Conservation (phyloP, 2,329 filamentous ascomycete genomes). For the Camillea tinctor region DNA sequence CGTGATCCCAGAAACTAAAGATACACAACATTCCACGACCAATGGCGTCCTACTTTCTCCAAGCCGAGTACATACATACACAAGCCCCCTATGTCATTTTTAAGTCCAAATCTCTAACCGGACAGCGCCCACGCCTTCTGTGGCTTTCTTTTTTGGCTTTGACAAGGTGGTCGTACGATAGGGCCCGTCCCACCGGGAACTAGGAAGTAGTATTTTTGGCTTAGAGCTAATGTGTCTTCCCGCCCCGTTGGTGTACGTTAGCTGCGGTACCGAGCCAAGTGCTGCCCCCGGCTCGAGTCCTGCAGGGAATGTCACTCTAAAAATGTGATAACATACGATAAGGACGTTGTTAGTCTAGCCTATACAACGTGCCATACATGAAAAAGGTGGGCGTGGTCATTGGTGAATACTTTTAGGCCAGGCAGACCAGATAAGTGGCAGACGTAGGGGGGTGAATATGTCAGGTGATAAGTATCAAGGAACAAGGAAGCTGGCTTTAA, state of each 20-base stretch:
- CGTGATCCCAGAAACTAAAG: too few species aligned
- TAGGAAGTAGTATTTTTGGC: neutral
- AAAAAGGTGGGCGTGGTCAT: neutral
- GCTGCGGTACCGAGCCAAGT: neutral
- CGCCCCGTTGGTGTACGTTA: neutral
- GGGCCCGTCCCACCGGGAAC: neutral
- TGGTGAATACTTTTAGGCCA: neutral
- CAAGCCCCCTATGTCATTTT: too few species aligned
- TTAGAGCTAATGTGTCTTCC: neutral
- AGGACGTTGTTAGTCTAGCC: neutral
- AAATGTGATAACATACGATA: neutral
- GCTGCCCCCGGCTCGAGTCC: neutral
- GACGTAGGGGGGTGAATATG: neutral
- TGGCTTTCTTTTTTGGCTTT: neutral
- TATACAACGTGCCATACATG: neutral
- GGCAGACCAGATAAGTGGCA: neutral
- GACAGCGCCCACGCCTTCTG: too few species aligned
- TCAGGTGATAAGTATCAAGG: neutral
- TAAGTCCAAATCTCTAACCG: too few species aligned
- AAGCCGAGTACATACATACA: too few species aligned
- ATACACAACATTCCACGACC: too few species aligned
- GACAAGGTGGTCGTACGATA: neutral
- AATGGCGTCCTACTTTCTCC: too few species aligned
- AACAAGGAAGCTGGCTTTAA: neutral
- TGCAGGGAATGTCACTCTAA: neutral